Evolutionary conservation across 345 rosid genomes (phyloP), one percentile per base, ranked within the genome.

Genomic region (Adansonia digitata): DNA sequence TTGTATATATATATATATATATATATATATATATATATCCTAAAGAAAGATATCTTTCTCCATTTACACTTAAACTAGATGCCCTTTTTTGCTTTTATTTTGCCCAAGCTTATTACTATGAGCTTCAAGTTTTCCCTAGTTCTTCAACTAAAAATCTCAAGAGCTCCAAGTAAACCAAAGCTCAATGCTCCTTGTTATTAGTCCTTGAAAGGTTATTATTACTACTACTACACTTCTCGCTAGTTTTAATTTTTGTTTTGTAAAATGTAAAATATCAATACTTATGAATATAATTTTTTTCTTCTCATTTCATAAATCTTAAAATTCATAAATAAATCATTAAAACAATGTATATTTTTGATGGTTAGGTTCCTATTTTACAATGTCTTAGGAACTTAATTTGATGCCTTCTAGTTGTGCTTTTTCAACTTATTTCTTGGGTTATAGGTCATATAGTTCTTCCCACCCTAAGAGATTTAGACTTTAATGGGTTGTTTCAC

Each of bases 51-150:
- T 27, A 48, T 69, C 57, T 69, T 69, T 49, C 42, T 69, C 73
- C 42, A 5, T 49, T 69, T 11, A 49, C 72, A 69, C 72, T 69
- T 29, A 48, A 69, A 48, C 57, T 69, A 0, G 24, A 69, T 69
- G 14, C 73, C 7, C 20, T 26, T 48, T 48, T 27, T 22, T 52
- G 10, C 31, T 40, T 65, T 22, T 37, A 24, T 46, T 46, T 68
- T 68, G 57, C 43, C 31, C 5, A n/a, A 40, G 3, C 51, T 42
- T 46, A 4, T 48, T 46, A 7, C 14, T 17, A 35, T 5, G 7
- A 46, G 52, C 71, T 14, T 45, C 56, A 27, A 27, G 24, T 27
- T n/a, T n/a, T 68, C 15, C 57, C 71, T 5, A 15, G 52, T 42
- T 24, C n/a, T 42, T 6, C 24, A 2, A 31, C 66, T 42, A 2